Percentiles rank a stretch among this genome's conserved stretches.
These are phyloP conservation scores for Alternaria hordeiaustralica DNA, from an alignment of 2,329 filamentous ascomycete species.

Conservation along the genomic window DNA sequence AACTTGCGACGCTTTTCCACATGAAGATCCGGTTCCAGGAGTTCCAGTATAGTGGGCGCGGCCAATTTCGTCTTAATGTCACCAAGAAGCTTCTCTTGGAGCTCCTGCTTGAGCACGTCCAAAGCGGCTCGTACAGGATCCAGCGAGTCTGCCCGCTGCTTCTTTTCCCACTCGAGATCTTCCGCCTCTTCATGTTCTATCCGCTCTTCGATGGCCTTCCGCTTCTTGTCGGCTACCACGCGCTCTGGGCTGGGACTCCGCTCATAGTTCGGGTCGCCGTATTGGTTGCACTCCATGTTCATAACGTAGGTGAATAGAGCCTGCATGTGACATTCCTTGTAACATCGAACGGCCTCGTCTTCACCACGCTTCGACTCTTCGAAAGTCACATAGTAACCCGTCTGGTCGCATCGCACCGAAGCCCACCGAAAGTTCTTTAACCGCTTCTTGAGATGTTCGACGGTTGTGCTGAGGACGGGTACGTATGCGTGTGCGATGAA, in stretches of 20 bases:
- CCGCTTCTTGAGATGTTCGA: slow-evolving; percentile 88
- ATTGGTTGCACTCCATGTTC: slow-evolving; percentile 83
- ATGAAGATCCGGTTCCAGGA: slow-evolving; percentile 83
- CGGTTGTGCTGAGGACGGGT: slow-evolving; percentile 82
- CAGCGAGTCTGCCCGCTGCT: slow-evolving; percentile 81
- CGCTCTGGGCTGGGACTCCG: slow-evolving; percentile 60
- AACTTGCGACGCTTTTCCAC: slow-evolving; percentile 78
- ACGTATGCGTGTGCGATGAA: slow-evolving; percentile 89
- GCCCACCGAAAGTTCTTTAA: slow-evolving; percentile 83
- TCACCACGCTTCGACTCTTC: slow-evolving; percentile 77
- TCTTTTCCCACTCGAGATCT: slow-evolving; percentile 89
- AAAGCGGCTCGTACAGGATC: slow-evolving; percentile 89
- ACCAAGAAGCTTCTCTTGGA: slow-evolving; percentile 84
- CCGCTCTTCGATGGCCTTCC: slow-evolving; percentile 71
- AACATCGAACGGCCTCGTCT: slow-evolving; percentile 81
- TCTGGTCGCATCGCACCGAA: slow-evolving; percentile 81
- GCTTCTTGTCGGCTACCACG: slow-evolving; percentile 57
- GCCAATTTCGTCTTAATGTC: slow-evolving; percentile 90
- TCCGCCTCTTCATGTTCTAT: slow-evolving; percentile 75
- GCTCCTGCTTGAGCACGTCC: slow-evolving; percentile 77
- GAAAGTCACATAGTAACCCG: slow-evolving; percentile 93
- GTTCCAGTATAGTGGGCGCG: slow-evolving; percentile 78
- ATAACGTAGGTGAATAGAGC: slow-evolving; percentile 92
- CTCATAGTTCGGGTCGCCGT: slow-evolving; percentile 69
- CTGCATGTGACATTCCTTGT: slow-evolving; percentile 76